Conservation (phyloP, 1,284 basidiomycete species). For the Sporisorium reilianum region DNA sequence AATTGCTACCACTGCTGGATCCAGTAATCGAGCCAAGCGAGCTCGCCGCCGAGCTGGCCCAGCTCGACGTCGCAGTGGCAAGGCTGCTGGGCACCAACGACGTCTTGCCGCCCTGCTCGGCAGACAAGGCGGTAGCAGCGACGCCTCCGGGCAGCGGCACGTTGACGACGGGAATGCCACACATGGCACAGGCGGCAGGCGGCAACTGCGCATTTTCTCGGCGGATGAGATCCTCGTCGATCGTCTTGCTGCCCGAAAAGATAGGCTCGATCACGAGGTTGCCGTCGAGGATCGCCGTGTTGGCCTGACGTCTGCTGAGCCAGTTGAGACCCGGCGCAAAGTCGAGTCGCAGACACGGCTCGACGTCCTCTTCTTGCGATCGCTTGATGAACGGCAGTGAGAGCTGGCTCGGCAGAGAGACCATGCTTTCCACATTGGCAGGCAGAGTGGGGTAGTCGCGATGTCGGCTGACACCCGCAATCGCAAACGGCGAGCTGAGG, state of each 20-base stretch:
- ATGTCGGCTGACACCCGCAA: conserved; percentile 75
- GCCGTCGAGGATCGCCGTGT: conserved; percentile 85
- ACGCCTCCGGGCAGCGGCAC: conserved; percentile 56
- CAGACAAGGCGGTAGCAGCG: conserved; percentile 33
- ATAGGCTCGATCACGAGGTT: conserved; percentile 93
- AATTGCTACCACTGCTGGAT: conserved; percentile 26
- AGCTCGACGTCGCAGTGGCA: conserved; percentile 48
- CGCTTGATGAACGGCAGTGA: conserved; percentile 86
- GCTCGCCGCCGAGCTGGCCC: conserved; percentile 50
- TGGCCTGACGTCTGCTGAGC: conserved; percentile 87
- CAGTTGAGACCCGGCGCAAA: conserved; percentile 93
- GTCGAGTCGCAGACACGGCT: conserved; percentile 91
- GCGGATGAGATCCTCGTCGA: conserved; percentile 59
- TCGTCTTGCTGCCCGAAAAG: conserved; percentile 68
- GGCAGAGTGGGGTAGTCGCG: conserved; percentile 74
- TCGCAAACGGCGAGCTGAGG: conserved; percentile 49
- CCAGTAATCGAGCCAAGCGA: conserved; percentile 50
- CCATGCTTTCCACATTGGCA: conserved; percentile 61
- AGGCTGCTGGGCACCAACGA: conserved; percentile 44
- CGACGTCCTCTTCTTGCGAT: conserved; percentile 87
- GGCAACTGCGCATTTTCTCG: conserved; percentile 54
- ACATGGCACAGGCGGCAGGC: conserved; percentile 64
- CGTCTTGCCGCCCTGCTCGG: conserved; percentile 41
- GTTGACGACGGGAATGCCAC: conserved; percentile 62
- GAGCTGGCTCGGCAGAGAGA: conserved; percentile 67